Base-by-base conservation (phyloP, 495 filamentous ascomycete species). In the Chlorociboria aeruginascens region DNA sequence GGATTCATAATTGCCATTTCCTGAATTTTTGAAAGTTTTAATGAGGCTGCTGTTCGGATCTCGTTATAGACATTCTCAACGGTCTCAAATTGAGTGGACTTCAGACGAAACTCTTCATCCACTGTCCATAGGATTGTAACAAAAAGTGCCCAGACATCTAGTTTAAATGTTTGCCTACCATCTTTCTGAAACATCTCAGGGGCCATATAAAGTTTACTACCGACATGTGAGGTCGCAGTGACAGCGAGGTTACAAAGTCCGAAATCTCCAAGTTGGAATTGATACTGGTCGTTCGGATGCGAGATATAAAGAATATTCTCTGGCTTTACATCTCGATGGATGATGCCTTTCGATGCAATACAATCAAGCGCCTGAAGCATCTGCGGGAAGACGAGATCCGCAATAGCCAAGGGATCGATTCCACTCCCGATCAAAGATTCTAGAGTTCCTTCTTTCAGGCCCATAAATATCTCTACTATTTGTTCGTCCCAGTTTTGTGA, bases 201-300 rank as follows among this genome's bases (percentile, higher is more conserved):
- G 20, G 20, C 2, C 20, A 25, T 25, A 4, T 25, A 25, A 25
- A 25, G 20, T 4, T 25, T 1, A 4, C 20, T 25, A 25, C 20
- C 20, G 20, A 4, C 20, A 25, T 2, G 4, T 25, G 20, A 2
- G 2, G 20, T 4, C 2, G 20, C 20, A 25, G 1, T 89, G 13
- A 90, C 89, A 57, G 95, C 93, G 54, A 95, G 95, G 63, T 97
- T 97, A 25, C 89, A 89, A 31, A 97, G 77, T 29, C 90, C 90
- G 64, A 97, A 97, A 62, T 97, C 90, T 2, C 85, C 90, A 51
- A 97, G 71, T 65, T 95, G 95, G 50, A 95, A 82, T 30, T 76
- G 78, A 35, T 95, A 63, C 3, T 87, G 72, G 42, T 82, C 82
- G 60, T 95, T 85, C 32, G 51, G 17, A 29, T 43, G 51, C 40